These are phyloP conservation scores for Hericium erinaceus DNA, from an alignment of 768 basidiomycete species.

Conservation along the genomic window DNA sequence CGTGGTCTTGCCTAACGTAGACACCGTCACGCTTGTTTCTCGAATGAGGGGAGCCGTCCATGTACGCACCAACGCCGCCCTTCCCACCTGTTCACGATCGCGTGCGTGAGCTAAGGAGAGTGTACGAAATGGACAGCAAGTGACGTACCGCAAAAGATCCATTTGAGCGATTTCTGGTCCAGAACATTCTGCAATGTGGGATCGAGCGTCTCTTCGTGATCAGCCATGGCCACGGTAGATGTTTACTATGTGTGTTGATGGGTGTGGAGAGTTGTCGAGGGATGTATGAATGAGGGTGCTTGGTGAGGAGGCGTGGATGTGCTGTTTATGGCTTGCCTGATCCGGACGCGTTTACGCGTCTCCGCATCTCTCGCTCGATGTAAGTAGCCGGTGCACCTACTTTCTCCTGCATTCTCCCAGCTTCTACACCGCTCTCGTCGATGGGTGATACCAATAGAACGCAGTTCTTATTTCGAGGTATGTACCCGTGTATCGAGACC, in stretches of 20 bases:
- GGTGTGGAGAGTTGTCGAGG: conserved; percentile 1
- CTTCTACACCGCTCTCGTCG: conserved; percentile 7
- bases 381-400: conserved; percentile 8
- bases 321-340: not conserved
- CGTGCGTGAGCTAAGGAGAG: conserved; percentile 1
- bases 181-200: conserved; percentile 91
- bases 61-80: conserved; percentile 85
- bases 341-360: not conserved
- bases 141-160: conserved; percentile 94
- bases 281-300: no score
- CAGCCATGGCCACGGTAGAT: conserved; percentile 29
- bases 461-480: conserved; percentile 32
- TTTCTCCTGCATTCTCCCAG: conserved; percentile 6
- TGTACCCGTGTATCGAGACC: conserved; percentile 4
- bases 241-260: not conserved
- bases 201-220: conserved; percentile 48
- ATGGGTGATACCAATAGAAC: conserved; percentile 4
- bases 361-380: not conserved
- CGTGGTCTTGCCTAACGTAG: conserved; percentile 81
- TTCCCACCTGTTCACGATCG: conserved; percentile 65
- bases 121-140: conserved; percentile 8
- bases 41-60: not conserved
- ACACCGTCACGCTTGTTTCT: not conserved
- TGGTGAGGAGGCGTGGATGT: not conserved
- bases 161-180: conserved; percentile 88